phyloP scores from a whole-genome alignment of 2,329 filamentous ascomycete genomes.

The Nakataea oryzae region DNA sequence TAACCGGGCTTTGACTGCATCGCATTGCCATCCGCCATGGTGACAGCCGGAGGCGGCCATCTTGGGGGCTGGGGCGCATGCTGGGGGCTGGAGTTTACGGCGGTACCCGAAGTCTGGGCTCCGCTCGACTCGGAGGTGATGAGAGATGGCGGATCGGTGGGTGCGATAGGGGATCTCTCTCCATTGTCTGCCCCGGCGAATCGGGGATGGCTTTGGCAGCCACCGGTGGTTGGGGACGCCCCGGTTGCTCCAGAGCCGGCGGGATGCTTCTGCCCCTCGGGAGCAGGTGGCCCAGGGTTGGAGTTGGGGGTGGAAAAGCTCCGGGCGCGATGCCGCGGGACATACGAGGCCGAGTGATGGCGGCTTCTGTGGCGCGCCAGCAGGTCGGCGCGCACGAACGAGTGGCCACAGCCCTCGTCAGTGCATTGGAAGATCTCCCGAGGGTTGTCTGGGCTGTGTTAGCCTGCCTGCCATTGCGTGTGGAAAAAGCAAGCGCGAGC shows the following conservation, averaged over 20 bases:
- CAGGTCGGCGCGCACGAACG: conserved; percentile 71
- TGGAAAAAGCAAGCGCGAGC: not conserved
- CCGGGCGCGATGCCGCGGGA: conserved; percentile 37
- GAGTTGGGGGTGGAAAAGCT: conserved; percentile 22
- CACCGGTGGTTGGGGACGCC: not conserved
- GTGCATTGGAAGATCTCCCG: conserved; percentile 74
- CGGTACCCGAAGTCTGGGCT: not conserved
- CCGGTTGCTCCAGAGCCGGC: not conserved
- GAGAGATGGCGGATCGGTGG: not conserved
- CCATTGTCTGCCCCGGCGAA: not conserved
- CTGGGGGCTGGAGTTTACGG: not conserved
- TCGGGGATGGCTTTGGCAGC: not conserved
- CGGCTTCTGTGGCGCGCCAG: conserved; percentile 59
- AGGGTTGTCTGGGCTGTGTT: conserved; percentile 50
- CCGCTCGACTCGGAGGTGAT: not conserved
- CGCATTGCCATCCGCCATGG: conserved; percentile 12
- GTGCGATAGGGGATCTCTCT: not conserved
- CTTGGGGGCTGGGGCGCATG: not conserved
- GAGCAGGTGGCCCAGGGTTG: not conserved
- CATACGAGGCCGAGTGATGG: conserved; percentile 49
- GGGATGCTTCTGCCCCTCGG: not conserved
- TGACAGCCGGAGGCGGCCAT: not conserved
- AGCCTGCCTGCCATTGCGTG: not conserved
- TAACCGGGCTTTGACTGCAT: conserved; percentile 26
- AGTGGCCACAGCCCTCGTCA: conserved; percentile 61